A percentile compares a stretch with the other conserved stretches of the same genome.
These are phyloP conservation scores for Fusarium continuum DNA, from an alignment of 2,329 filamentous ascomycete species.

Conservation along the genomic window DNA sequence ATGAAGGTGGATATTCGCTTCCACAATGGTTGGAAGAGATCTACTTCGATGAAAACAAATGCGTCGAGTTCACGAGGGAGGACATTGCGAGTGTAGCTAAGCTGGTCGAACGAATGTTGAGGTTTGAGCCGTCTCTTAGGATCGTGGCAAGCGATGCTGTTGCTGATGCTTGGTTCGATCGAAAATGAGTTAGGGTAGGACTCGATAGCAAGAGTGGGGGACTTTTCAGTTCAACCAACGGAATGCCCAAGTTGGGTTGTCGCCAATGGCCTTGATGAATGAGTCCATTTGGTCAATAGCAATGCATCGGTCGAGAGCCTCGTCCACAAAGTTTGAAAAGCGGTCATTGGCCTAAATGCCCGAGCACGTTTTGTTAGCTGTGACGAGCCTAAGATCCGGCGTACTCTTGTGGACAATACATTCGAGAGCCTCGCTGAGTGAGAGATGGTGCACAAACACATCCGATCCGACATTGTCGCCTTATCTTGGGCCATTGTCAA, in stretches of 20 bases:
- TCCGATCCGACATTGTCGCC: constrained; percentile 33
- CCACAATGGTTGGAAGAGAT: constrained; percentile 29
- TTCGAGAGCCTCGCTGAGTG: neutral
- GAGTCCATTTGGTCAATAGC: constrained; percentile 1
- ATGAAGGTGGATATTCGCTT: neutral
- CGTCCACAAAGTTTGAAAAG: constrained; percentile 23
- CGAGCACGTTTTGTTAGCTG: constrained; percentile 44
- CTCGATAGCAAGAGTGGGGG: too few species aligned
- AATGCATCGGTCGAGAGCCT: constrained; percentile 25
- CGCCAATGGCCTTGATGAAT: constrained; percentile 51
- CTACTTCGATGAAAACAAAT: constrained; percentile 21
- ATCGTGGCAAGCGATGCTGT: constrained; percentile 18
- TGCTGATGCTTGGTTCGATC: constrained; percentile 19
- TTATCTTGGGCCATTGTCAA: constrained; percentile 45
- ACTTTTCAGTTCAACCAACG: too few species aligned
- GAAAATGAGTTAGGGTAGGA: too few species aligned
- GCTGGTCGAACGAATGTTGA: constrained; percentile 23
- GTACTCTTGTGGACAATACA: constrained; percentile 6
- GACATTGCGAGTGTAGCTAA: constrained; percentile 3
- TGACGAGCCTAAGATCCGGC: constrained; percentile 37
- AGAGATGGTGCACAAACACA: constrained; percentile 27
- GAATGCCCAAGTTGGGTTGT: too few species aligned
- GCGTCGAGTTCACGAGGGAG: constrained; percentile 1
- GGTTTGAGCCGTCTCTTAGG: constrained; percentile 31
- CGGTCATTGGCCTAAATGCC: constrained; percentile 18